phyloP scores from a whole-genome alignment of 2,329 filamentous ascomycete species.

The Penicillium sp. region DNA sequence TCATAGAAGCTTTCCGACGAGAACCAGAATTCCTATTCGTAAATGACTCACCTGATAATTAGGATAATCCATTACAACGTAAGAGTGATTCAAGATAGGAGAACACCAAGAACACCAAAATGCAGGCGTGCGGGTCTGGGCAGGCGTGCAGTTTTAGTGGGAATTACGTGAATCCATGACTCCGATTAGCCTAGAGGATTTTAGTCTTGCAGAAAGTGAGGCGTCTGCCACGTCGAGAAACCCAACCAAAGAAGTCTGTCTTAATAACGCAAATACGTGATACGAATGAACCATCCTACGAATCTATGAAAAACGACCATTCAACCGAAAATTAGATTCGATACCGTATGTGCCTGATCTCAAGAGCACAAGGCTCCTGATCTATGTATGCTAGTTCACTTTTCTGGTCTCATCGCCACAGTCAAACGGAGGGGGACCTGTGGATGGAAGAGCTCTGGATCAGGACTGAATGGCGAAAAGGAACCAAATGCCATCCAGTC shows the following conservation, averaged over 20 bases:
- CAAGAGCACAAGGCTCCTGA: constrained; percentile 16
- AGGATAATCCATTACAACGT: too few species aligned
- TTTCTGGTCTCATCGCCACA: constrained; percentile 27
- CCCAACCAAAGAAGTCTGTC: background rate
- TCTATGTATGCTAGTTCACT: constrained; percentile 26
- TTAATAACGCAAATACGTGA: background rate
- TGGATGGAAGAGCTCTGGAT: constrained; percentile 20
- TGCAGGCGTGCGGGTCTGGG: constrained; percentile 6
- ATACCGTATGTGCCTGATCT: constrained; percentile 24
- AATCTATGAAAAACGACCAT: background rate
- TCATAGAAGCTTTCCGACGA: background rate
- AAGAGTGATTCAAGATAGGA: background rate
- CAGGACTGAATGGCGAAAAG: constrained; percentile 29
- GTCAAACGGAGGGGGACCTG: constrained; percentile 14
- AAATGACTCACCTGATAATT: background rate
- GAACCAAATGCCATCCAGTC: constrained; percentile 31
- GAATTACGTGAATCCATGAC: constrained; percentile 1
- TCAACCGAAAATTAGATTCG: constrained; percentile 10
- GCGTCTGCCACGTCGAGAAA: constrained; percentile 15
- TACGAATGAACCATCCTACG: background rate
- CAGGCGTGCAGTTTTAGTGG: constrained; percentile 11
- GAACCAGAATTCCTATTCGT: background rate
- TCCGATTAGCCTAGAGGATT: constrained; percentile 10
- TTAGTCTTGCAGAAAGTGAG: constrained; percentile 18
- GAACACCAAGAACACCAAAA: background rate